phyloP scores from a whole-genome alignment of 305 asterid species.

The Plantago coronopus region DNA sequence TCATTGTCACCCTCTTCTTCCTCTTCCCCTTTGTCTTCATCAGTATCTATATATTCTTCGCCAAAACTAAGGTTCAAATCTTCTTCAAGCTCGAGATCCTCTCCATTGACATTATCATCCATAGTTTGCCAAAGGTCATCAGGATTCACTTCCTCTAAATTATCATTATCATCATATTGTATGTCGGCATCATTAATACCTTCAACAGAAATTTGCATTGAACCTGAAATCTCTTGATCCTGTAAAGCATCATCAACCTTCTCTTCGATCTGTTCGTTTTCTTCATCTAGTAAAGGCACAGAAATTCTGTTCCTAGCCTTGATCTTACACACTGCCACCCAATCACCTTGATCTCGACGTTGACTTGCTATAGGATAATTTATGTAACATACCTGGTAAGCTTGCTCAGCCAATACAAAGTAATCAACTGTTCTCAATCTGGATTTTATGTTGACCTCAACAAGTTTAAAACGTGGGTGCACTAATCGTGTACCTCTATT shows the following conservation, averaged over 20 bases:
- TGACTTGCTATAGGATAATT: not conserved
- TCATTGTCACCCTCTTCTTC: not conserved
- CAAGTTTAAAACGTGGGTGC: constrained; percentile 2
- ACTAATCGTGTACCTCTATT: not conserved
- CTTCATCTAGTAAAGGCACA: not conserved
- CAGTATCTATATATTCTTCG: too few relatives aligned
- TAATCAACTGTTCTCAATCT: not conserved
- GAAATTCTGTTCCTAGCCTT: not conserved
- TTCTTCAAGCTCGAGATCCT: not conserved
- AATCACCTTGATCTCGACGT: not conserved
- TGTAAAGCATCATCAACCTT: not conserved
- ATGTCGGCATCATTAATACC: not conserved
- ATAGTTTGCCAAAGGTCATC: not conserved
- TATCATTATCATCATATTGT: not conserved
- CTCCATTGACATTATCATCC: not conserved
- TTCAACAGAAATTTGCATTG: not conserved
- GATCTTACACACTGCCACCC: not conserved
- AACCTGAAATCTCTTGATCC: not conserved
- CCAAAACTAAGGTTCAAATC: not conserved
- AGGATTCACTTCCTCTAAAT: not conserved
- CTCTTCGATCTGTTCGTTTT: not conserved
- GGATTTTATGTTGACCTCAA: not conserved
- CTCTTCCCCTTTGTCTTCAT: not conserved
- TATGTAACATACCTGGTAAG: too few relatives aligned
- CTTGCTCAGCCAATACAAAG: constrained; percentile 1